Percentiles rank a stretch among this genome's conserved stretches.
Evolutionary conservation across 108 stramenopile genomes (phyloP).

Genomic region (Craspedostauros australis): DNA sequence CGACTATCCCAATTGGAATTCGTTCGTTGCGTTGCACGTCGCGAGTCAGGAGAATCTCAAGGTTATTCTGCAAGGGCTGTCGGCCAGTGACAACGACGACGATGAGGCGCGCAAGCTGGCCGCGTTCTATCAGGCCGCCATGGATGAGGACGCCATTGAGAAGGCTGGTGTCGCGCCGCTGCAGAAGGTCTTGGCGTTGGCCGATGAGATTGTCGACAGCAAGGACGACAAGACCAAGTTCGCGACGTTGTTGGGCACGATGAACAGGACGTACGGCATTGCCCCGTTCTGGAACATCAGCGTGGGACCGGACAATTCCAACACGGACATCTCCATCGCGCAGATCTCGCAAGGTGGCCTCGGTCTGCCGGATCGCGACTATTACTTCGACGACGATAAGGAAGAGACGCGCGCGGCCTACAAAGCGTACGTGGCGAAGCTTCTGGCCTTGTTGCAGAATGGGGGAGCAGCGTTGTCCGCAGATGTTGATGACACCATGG

Average conservation of each 20-base stretch:
- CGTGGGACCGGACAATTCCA: conserved; percentile 50
- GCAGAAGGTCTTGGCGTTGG: conserved; percentile 34
- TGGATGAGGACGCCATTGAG: conserved; percentile 72
- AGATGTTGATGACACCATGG: conserved; percentile 12
- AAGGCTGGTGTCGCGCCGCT: conserved; percentile 31
- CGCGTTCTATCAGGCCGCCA: conserved; percentile 56
- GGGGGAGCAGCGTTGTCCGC: conserved; percentile 8
- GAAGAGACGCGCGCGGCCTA: conserved; percentile 56
- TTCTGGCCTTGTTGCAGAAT: conserved; percentile 51
- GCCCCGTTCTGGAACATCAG: conserved; percentile 47
- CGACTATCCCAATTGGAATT: conserved; percentile 74
- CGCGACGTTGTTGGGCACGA: conserved; percentile 33
- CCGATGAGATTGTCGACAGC: conserved; percentile 12
- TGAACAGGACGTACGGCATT: conserved; percentile 19
- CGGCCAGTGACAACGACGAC: conserved; percentile 5
- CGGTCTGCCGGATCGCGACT: conserved; percentile 69
- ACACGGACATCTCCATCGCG: conserved; percentile 45
- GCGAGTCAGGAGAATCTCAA: conserved; percentile 66
- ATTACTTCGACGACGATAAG: conserved; percentile 83
- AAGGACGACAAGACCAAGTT: conserved; percentile 17
- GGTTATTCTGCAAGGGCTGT: conserved; percentile 37
- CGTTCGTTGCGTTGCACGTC: conserved; percentile 54
- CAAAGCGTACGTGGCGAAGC: conserved; percentile 38
- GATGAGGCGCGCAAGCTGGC: conserved; percentile 55
- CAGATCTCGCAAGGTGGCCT: conserved; percentile 65